These are phyloP conservation scores for Avena sativa DNA, from an alignment of 176 grass and related monocot genomes.

Conservation along the genomic window DNA sequence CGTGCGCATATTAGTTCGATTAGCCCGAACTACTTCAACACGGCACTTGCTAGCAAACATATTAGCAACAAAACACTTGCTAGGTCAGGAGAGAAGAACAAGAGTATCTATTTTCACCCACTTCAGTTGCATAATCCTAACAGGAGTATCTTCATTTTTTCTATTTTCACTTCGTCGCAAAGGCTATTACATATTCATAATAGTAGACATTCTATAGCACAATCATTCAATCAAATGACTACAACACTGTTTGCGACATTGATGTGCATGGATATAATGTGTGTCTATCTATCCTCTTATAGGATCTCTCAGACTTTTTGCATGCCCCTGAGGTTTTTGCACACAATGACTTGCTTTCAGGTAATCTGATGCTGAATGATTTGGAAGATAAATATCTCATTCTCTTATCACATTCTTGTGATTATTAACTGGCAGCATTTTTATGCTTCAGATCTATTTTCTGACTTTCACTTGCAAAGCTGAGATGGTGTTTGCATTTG, in stretches of 20 bases:
- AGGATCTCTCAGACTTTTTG: conserved; percentile 78
- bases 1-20: not conserved
- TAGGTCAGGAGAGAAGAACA: no score
- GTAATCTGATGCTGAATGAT: conserved; percentile 97
- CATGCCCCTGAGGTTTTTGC: conserved; percentile 74
- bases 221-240: conserved; percentile 23
- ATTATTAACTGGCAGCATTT: not conserved
- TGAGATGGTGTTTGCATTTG: not conserved
- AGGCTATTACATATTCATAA: conserved; percentile 13
- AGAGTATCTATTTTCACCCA: no score
- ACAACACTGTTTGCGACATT: not conserved
- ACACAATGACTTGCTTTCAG: conserved; percentile 98
- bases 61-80: no score
- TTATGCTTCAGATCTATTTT: not conserved
- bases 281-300: conserved; percentile 28
- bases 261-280: conserved; percentile 3
- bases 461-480: conserved; percentile 13
- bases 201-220: conserved; percentile 17
- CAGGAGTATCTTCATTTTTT: not conserved
- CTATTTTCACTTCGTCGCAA: not conserved
- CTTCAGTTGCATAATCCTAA: not conserved
- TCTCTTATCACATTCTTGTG: conserved; percentile 9
- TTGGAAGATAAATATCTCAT: conserved; percentile 61
- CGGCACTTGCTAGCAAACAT: no score
- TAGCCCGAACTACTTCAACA: not conserved